Conservation (phyloP, 805 yeast genomes). For the Saccharomycopsis vini region DNA sequence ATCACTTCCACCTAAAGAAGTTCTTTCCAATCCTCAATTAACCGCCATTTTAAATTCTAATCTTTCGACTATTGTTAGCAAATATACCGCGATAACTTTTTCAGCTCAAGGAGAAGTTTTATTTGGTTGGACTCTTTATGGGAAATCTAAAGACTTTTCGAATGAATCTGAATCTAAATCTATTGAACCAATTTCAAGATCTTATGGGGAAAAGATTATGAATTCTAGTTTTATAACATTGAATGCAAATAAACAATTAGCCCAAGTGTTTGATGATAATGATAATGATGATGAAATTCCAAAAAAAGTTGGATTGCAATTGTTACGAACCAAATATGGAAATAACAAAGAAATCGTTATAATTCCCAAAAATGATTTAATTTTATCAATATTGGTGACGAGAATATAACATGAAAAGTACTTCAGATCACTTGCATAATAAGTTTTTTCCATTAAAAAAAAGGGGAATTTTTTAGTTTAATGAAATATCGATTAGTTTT, state of each 20-base stretch:
- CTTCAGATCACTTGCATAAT: no score
- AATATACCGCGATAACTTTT: slow-evolving; percentile 7
- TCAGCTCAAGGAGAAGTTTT: slow-evolving; percentile 2
- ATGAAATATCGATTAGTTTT: no score
- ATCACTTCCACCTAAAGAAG: slow-evolving; percentile 6
- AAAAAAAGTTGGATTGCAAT: no score
- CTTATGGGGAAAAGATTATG: not conserved
- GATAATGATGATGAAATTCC: no score
- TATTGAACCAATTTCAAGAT: not conserved
- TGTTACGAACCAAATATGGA: slow-evolving; percentile 4
- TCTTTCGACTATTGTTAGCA: not conserved
- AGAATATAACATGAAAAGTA: no score
- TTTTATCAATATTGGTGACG: no score
- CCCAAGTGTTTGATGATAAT: no score
- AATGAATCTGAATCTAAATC: not conserved
- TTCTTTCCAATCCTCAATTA: slow-evolving; percentile 7
- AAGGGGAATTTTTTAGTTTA: no score
- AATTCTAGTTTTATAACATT: not conserved
- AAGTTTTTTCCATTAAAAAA: no score
- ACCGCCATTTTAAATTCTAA: slow-evolving; percentile 9
- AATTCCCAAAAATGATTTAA: slow-evolving; percentile 6
- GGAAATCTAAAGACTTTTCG: not conserved
- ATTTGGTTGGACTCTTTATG: slow-evolving; percentile 10
- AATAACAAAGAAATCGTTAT: slow-evolving; percentile 10
- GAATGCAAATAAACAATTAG: no score